Evolutionary conservation across 805 yeast species (phyloP), one percentile per base, ranked within the genome.

Genomic region (Suhomyces sp.): DNA sequence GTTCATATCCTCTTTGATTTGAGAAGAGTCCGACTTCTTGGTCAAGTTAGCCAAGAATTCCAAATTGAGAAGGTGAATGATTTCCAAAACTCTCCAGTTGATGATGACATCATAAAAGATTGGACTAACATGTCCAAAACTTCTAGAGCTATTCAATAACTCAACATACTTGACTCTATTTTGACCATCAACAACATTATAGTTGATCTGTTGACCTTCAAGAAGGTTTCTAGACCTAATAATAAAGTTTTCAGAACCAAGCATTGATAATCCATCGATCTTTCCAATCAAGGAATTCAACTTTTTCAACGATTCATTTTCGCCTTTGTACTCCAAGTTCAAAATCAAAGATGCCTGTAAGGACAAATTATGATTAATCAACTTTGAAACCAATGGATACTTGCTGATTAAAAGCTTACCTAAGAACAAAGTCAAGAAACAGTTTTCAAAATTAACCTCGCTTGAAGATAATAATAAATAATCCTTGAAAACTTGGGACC

Each of bases 41-140:
- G 36, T 39, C 6, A 44, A 12, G 33, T 32, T 12, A 14, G 48
- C 48, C 40, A 65, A 51, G 33, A 56, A 63, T n/a, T 40, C 44
- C 15, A 56, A 35, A 33, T 55, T 63, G 34, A 66, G 47, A 39
- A 59, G 57, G 38, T 63, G 54, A 11, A 58, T 42, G 10, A 66
- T 48, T 25, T 59, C 69, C 35, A 64, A 40, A 5, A 65, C 31
- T 46, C 72, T 57, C 70, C 70, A 67, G 23, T 51, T 44, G n/a
- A 53, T 46, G 2, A 67, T 24, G 3, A 60, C 38, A 1, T 47
- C 54, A 38, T 56, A 66, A 49, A 9, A 33, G 12, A n/a, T 31
- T 30, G 36, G 44, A 10, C 10, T 20, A 7, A 20, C 22, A 8
- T 20, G 22, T 10, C n/a, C 17, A 53, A 49, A 28, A 38, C 50